Evolutionary conservation across 148 eudicot species (phyloP), one percentile per base, ranked within the genome.

Genomic region (Cornus kousa): DNA sequence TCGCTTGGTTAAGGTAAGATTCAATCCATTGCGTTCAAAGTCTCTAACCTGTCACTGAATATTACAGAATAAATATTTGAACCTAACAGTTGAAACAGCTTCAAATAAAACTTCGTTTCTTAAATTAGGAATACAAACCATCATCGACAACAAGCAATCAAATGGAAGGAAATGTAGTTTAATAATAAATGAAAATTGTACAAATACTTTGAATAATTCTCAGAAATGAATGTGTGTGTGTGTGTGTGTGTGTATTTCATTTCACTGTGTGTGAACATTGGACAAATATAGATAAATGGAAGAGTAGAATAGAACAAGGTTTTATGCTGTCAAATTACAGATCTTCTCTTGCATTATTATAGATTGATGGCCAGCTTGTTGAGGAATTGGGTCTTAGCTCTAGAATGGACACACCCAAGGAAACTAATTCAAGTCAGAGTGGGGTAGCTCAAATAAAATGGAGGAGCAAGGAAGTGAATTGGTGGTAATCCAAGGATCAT

Each of bases 21-120:
- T 87, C 81, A 92, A 78, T 43, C 99, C 99, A 88, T 91, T 93
- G 71, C 87, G 82, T 80, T 96, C 99, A 78, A 92, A 96, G 64
- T 92, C 99, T 88, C 86, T 86, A 84, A 92, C 87, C 99, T 96
- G 99, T 92, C 95, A 92, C 92, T 87, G 89, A 79, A 83, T 80
- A 85, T 79, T 40, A 69, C 75, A 77, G 71, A 86, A 76, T 90
- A 88, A 88, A 85, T 79, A 87, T 67, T 55, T 77, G 72, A 69
- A 79, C 62, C 66, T 32, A 72, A 53, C 22, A 31, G 31, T 55
- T 57, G 64, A 67, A 53, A 39, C 23, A 40, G 69, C 59, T 53
- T 66, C 40, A 66, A 66, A 35, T 13, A 69, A 66, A 46, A n/a
- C 68, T 59, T 74, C 3, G 71, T 50, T 39, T 73, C 37, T 70